Evolutionary conservation across 106 monocot genomes (phyloP), one percentile per base, ranked within the genome.

Genomic region (Phalaenopsis aphrodite): DNA sequence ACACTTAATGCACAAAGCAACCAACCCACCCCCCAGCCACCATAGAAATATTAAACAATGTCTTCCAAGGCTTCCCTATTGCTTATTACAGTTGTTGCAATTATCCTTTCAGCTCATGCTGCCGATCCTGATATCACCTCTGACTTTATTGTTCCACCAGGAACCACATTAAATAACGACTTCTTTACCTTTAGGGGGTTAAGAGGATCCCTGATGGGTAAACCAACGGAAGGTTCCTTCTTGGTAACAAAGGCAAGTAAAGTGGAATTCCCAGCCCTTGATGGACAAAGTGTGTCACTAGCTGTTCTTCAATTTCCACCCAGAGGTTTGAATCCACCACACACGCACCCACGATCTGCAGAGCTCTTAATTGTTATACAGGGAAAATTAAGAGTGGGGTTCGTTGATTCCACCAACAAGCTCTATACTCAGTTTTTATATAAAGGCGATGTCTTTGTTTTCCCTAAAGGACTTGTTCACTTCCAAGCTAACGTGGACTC

Each of bases 181-280:
- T 79, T 79, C 83, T 83, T 83, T 71, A 83, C 83, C 16, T 83
- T 75, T 69, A 78, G 55, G 21, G 78, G 78, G 36, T 38, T 83
- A 11, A 78, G 56, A 5, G 10, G 74, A 5, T 6, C 55, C 42
- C 4, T 52, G 10, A 5, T 3, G 12, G 55, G n/a, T 19, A 2
- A 18, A 8, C 16, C 14, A 18, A 39, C 39, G 1, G 71, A 36
- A 4, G 49, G 18, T 19, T 3, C 2, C 0, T 78, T 83, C 41
- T 72, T 49, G 30, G 79, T 75, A 3, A 58, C 79, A 0, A 78
- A 78, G 55, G 83, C 73, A 49, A 19, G 42, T 7, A 15, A 12
- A 16, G 72, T 21, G 7, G 83, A 83, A 45, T 83, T 83, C 45
- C 78, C 79, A 2, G 83, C 79, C 3, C 74, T 83, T 14, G 49